Evolutionary conservation across 192 early-diverging fungal species (phyloP).

Genomic region (Chytriomyces sp.): DNA sequence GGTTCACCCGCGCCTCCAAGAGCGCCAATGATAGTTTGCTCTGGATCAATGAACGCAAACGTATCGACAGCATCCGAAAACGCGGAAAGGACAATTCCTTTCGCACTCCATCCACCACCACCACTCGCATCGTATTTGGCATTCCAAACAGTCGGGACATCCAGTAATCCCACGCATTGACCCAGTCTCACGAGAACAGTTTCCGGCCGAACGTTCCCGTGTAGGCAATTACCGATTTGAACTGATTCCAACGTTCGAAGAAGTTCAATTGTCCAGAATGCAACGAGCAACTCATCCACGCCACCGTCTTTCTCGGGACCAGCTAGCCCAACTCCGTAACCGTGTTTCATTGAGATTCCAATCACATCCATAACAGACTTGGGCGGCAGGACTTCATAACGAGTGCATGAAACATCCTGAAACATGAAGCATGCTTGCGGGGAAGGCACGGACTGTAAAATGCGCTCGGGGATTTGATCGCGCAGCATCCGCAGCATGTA

Average conservation of each 20-base stretch:
- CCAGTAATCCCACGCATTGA: not conserved
- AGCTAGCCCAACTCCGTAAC: constrained; percentile 34
- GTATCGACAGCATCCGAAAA: constrained; percentile 46
- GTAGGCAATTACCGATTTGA: constrained; percentile 55
- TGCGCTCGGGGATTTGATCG: constrained; percentile 27
- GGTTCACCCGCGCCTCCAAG: constrained; percentile 18
- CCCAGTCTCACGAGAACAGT: constrained; percentile 52
- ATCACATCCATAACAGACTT: constrained; percentile 50
- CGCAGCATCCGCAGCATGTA: constrained; percentile 37
- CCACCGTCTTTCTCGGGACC: constrained; percentile 22
- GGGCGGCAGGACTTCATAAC: constrained; percentile 23
- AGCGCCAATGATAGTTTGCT: constrained; percentile 36
- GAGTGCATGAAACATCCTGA: constrained; percentile 40
- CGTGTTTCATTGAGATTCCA: constrained; percentile 34
- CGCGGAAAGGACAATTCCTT: constrained; percentile 53
- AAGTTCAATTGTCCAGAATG: constrained; percentile 58
- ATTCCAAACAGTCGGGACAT: constrained; percentile 43
- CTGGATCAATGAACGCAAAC: constrained; percentile 32
- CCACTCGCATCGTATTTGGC: constrained; percentile 45
- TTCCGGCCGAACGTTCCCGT: constrained; percentile 55
- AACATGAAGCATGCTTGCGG: constrained; percentile 48
- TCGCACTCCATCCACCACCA: constrained; percentile 44
- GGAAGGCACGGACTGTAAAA: constrained; percentile 31
- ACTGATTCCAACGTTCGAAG: constrained; percentile 48
- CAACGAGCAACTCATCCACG: constrained; percentile 53